Base-by-base conservation (phyloP, 805 yeast species). In the Candida cerambycidarum region DNA sequence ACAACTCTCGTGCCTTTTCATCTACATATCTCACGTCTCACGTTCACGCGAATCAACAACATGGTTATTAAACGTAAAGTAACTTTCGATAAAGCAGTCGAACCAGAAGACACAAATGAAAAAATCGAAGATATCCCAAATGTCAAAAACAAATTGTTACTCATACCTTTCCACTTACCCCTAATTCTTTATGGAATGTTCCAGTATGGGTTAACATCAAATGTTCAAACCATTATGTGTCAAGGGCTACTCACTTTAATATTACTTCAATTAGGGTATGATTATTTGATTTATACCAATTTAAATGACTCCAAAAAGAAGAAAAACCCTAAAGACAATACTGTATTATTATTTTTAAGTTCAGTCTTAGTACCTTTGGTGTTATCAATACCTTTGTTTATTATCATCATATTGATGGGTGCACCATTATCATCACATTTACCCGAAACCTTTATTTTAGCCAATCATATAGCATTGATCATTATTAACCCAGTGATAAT, bases 361-460 rank as follows among this genome's bases (percentile, higher is more conserved):
- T 47, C 69, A 12, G 21, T 63, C 1, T 38, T 66, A 5, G 41
- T 71, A 2, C 58, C 76, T 2, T 21, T 67, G 1, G 18, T 64
- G 3, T 49, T 69, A n/a, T 54, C 78, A 5, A 29, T 65, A 1
- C 75, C 72, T 2, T 42, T 69, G n/a, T 71, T 68, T 46, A 43
- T 62, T 7, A 45, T 59, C 1, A 58, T 84, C 35, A 68, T 89
- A 1, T 53, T 89, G 10, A 79, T 87, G 56, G 97, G 97, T 6
- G 95, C 96, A 0, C 96, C 97, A 11, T 67, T 85, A 32, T 64
- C 78, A 1, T 67, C 78, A 1, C 69, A 73, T 27, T 45, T 75
- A 24, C 50, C 45, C 7, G 83, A 80, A 54, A 87, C 95, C 0
- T 71, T 73, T 49, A 56, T 83, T 3, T 63, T 86, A 37, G 68